Evolutionary conservation across 2,329 filamentous ascomycete genomes (phyloP).

Genomic region (Neofusicoccum ribis): DNA sequence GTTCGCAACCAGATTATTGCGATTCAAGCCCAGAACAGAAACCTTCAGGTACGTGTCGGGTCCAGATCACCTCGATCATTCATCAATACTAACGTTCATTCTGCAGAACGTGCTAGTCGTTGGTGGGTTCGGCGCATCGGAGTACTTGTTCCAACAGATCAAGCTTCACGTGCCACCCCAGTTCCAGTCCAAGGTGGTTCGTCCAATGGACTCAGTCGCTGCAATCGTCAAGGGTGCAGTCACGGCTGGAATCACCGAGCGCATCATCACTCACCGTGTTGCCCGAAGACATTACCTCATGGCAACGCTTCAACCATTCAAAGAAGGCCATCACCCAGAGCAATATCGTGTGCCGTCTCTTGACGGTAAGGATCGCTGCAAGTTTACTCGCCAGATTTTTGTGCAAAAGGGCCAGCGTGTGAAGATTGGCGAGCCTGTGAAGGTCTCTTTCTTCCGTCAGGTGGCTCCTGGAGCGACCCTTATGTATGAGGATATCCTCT

Average conservation of each 20-base stretch:
- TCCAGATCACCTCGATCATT: background rate
- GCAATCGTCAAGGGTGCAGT: constrained; percentile 98
- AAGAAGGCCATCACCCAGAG: constrained; percentile 97
- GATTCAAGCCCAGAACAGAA: constrained; percentile 94
- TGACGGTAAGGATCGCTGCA: constrained; percentile 97
- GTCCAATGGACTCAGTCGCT: constrained; percentile 97
- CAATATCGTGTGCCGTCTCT: constrained; percentile 95
- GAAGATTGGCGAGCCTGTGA: constrained; percentile 98
- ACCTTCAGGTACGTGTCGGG: constrained; percentile 65
- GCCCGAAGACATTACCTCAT: constrained; percentile 98
- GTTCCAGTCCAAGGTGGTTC: constrained; percentile 96
- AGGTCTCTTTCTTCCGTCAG: constrained; percentile 97
- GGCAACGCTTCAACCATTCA: constrained; percentile 98
- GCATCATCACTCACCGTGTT: constrained; percentile 94
- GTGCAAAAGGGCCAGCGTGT: constrained; percentile 98
- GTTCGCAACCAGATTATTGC: constrained; percentile 98
- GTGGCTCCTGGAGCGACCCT: constrained; percentile 94
- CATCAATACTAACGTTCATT: background rate
- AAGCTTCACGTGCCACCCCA: constrained; percentile 97
- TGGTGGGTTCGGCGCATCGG: constrained; percentile 95
- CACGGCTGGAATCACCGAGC: constrained; percentile 95
- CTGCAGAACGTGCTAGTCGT: constrained; percentile 86
- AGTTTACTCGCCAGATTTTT: constrained; percentile 97
- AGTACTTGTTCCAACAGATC: constrained; percentile 99
- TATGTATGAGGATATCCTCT: constrained; percentile 99